Percentiles rank a stretch among this genome's conserved stretches.
These are phyloP conservation scores for Barnettozyma sucrosica DNA, from an alignment of 805 yeast species.

Conservation along the genomic window DNA sequence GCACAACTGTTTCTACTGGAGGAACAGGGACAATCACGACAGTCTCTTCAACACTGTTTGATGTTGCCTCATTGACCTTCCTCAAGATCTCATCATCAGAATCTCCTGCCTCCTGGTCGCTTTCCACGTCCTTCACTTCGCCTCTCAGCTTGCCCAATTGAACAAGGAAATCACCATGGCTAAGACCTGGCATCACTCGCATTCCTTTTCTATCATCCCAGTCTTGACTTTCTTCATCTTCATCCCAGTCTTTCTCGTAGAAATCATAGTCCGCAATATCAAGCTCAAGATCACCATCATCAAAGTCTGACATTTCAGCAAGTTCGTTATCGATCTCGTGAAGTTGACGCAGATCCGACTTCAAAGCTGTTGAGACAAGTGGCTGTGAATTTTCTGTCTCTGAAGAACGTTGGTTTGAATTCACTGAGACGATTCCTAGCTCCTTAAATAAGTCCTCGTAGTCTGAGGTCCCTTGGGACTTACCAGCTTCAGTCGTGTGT, in stretches of 20 bases:
- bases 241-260: constrained; percentile 27
- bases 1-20: neutral
- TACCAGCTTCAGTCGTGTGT: neutral
- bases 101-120: constrained; percentile 8
- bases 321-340: constrained; percentile 50
- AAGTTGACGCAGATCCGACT: constrained; percentile 40
- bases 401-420: neutral
- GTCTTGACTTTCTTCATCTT: constrained; percentile 18
- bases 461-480: neutral
- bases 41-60: neutral
- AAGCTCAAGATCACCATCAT: constrained; percentile 32
- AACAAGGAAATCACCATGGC: constrained; percentile 17
- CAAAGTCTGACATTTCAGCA: constrained; percentile 34
- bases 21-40: neutral
- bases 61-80: neutral
- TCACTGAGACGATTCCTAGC: constrained; percentile 14
- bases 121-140: constrained; percentile 7
- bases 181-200: constrained; percentile 17
- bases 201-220: constrained; percentile 15
- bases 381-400: neutral
- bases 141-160: constrained; percentile 21
- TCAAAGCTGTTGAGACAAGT: neutral
- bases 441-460: constrained; percentile 9
- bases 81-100: neutral
- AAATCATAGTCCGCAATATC: constrained; percentile 31